A percentile compares a stretch with the other conserved stretches of the same genome.
Evolutionary conservation across 192 early-diverging fungal species (phyloP).

Genomic region (Coemansia sp.): DNA sequence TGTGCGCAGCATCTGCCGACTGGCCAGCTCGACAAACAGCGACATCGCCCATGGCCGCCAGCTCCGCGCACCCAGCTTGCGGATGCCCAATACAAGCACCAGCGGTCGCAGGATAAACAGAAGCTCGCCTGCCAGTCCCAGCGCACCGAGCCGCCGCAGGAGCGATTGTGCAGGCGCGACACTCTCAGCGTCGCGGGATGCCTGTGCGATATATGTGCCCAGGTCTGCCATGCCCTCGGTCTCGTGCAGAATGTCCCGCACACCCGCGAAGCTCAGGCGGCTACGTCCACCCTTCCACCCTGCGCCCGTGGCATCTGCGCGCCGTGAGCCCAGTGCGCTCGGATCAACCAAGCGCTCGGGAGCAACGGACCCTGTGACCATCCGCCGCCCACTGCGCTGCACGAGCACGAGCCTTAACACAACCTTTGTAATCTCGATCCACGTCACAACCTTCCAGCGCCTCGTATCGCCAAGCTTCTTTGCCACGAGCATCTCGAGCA

Average conservation of each 20-base stretch:
- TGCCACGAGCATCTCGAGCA: conserved; percentile 75
- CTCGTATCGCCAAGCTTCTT: conserved; percentile 62
- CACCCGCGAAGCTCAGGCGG: conserved; percentile 47
- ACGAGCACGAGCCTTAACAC: conserved; percentile 38
- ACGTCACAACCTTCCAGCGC: conserved; percentile 61
- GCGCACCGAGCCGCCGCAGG: conserved; percentile 54
- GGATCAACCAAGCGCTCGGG: conserved; percentile 53
- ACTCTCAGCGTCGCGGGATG: conserved; percentile 57
- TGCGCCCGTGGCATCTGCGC: not conserved
- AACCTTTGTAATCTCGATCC: conserved; percentile 69
- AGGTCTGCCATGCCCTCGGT: conserved; percentile 36
- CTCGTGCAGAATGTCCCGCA: conserved; percentile 38
- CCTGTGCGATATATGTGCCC: conserved; percentile 19
- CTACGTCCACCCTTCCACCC: conserved; percentile 57
- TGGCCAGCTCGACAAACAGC: conserved; percentile 65
- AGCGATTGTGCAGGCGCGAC: conserved; percentile 69
- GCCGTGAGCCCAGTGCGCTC: conserved; percentile 20
- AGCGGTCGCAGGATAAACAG: conserved; percentile 84
- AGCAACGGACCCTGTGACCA: conserved; percentile 38
- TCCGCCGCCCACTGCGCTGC: conserved; percentile 31
- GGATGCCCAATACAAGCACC: conserved; percentile 78
- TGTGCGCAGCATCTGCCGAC: conserved; percentile 47
- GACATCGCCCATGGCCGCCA: conserved; percentile 89
- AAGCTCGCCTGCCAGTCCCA: conserved; percentile 67
- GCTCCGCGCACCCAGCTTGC: conserved; percentile 66